These are phyloP conservation scores for Cytospora schulzeri DNA, from an alignment of 2,329 filamentous ascomycete species.

Conservation along the genomic window DNA sequence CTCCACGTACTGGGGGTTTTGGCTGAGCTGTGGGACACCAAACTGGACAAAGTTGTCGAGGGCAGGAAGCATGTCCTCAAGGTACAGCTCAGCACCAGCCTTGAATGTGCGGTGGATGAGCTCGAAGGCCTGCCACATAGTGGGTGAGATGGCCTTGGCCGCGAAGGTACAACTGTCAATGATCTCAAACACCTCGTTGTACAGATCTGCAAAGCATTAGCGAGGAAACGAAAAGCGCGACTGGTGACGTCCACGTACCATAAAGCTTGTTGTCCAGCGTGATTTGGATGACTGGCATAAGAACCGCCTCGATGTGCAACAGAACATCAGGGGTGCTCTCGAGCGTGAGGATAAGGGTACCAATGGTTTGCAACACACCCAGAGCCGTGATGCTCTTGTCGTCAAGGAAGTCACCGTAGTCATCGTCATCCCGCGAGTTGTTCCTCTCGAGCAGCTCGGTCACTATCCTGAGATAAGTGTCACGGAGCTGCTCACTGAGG, in stretches of 20 bases:
- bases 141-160: slow-evolving; percentile 90
- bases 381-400: slow-evolving; percentile 98
- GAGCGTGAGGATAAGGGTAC: slow-evolving; percentile 91
- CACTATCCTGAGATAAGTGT: slow-evolving; percentile 94
- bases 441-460: slow-evolving; percentile 89
- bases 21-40: slow-evolving; percentile 75
- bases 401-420: slow-evolving; percentile 88
- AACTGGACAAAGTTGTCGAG: slow-evolving; percentile 98
- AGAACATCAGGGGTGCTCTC: slow-evolving; percentile 97
- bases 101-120: slow-evolving; percentile 97
- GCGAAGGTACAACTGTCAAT: slow-evolving; percentile 99
- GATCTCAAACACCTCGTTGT: slow-evolving; percentile 98
- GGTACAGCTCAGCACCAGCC: slow-evolving; percentile 91
- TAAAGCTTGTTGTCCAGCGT: slow-evolving; percentile 98
- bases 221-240: background rate
- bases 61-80: slow-evolving; percentile 98
- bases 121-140: slow-evolving; percentile 99
- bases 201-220: slow-evolving; percentile 64
- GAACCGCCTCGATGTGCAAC: slow-evolving; percentile 87
- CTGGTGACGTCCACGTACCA: slow-evolving; percentile 50
- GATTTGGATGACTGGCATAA: slow-evolving; percentile 96
- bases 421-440: slow-evolving; percentile 72
- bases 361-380: slow-evolving; percentile 95
- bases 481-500: slow-evolving; percentile 89
- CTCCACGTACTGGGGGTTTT: slow-evolving; percentile 83